phyloP scores from a whole-genome alignment of 805 yeast species.

The Myxozyma mucilagina region DNA sequence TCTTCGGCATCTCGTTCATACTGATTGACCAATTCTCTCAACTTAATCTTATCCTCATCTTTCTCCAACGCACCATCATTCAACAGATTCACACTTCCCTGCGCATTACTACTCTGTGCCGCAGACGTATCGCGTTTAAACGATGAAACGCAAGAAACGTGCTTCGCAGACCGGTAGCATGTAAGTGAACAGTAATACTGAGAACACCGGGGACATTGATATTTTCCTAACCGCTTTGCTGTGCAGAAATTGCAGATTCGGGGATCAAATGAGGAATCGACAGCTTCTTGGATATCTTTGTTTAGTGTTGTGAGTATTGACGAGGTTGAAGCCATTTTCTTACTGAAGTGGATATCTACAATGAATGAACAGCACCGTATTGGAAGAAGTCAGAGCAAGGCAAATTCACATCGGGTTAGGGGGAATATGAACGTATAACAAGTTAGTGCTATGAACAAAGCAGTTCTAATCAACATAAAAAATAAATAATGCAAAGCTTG shows the following conservation, averaged over 20 bases:
- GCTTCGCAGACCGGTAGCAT: slow-evolving; percentile 16
- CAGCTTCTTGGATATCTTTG: slow-evolving; percentile 1
- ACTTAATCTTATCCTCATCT: slow-evolving; percentile 12
- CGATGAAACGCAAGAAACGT: slow-evolving; percentile 12
- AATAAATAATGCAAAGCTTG: no score
- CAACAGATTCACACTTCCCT: background rate
- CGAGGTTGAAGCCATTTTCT: background rate
- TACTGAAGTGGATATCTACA: background rate
- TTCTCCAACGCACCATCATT: background rate
- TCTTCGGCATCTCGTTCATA: slow-evolving; percentile 26
- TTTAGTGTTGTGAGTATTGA: slow-evolving; percentile 4
- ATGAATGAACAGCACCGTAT: no score
- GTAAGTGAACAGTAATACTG: slow-evolving; percentile 22
- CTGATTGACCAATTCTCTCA: slow-evolving; percentile 23
- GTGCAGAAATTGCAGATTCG: slow-evolving; percentile 9
- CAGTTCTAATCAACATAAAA: no score
- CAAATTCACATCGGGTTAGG: no score
- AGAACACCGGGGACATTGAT: slow-evolving; percentile 27
- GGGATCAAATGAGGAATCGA: background rate
- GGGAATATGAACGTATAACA: no score
- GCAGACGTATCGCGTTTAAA: slow-evolving; percentile 14
- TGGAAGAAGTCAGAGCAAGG: no score
- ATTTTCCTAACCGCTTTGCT: slow-evolving; percentile 9
- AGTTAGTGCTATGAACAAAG: no score
- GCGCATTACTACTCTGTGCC: background rate